Conservation (phyloP, 345 rosid species). For the Mangifera indica region DNA sequence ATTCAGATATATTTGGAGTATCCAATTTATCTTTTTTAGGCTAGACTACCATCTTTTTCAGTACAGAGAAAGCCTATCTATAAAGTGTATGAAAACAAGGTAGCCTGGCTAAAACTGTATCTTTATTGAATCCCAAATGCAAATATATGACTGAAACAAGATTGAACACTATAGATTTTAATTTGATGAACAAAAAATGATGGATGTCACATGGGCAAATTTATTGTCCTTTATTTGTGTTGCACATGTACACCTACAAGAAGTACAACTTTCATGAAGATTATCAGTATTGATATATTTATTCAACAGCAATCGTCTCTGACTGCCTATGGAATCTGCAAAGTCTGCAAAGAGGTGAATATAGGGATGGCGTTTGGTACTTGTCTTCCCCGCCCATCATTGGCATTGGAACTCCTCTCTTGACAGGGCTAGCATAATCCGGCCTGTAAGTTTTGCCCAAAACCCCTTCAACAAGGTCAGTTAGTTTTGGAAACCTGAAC, state of each 20-base stretch:
- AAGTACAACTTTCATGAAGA: neutral
- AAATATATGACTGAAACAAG: neutral
- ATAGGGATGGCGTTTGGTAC: slow-evolving; percentile 68
- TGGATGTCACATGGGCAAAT: neutral
- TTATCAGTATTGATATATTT: slow-evolving; percentile 4
- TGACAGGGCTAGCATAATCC: slow-evolving; percentile 60
- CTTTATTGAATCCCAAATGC: neutral
- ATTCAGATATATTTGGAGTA: too few species aligned
- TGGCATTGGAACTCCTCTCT: slow-evolving; percentile 76
- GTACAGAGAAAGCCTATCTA: too few species aligned
- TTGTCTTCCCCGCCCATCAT: slow-evolving; percentile 84
- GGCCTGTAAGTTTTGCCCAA: slow-evolving; percentile 75
- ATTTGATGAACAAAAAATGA: neutral
- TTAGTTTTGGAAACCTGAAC: slow-evolving; percentile 59
- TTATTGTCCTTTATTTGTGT: slow-evolving; percentile 9
- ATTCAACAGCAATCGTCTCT: slow-evolving; percentile 25
- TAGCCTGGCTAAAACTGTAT: neutral
- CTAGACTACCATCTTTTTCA: too few species aligned
- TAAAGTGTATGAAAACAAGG: neutral
- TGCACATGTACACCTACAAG: neutral
- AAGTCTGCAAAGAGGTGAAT: slow-evolving; percentile 54
- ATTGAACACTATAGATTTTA: neutral
- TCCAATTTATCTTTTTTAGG: too few species aligned
- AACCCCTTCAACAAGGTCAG: slow-evolving; percentile 66
- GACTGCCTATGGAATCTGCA: slow-evolving; percentile 61